Base-by-base conservation (phyloP, 192 early-diverging fungal genomes). In the Coemansia sp. region DNA sequence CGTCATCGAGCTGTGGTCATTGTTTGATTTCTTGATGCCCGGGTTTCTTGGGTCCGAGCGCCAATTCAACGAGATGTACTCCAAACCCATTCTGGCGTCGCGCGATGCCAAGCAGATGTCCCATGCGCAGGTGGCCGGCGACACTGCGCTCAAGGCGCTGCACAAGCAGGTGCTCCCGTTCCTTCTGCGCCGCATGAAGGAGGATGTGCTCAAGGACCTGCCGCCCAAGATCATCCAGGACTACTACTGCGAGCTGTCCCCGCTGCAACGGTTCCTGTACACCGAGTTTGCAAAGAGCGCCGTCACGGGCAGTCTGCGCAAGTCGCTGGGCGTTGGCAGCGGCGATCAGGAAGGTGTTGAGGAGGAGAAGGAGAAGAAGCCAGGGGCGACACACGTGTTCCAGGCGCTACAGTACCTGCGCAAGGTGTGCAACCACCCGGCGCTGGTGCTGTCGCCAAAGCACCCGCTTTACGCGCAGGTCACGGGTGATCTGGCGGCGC, bases 201-300 rank as follows among this genome's bases (percentile, higher is more conserved):
- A 98, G 80, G 95, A 99, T 72, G 98, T 99, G 11, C 76, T 98
- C 62, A 84, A 93, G 65, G 96, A 98, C 71, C 78, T 99, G 66
- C 98, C 98, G 59, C 96, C 98, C 46, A 99, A 99, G 85, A 99
- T 99, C 66, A 98, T 98, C 69, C 96, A 98, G 87, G 96, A 98
- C 77, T 96, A 98, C 77, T 96, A 99, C 78, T 97, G 97, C 71
- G 98, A 98, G 68, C 82, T 98, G 15, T 90, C 89, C 61, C 92
- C 94, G 41, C 54, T 98, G 47, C 98, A 98, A 74, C 90, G 89
- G 69, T 82, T 88, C 67, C 78, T 99, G 32, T 99, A 99, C 75
- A 93, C 98, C 61, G 93, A 96, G 73, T 97, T 98, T 85, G 86
- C 92, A 1, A 87, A 90, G 67, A 90, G 90, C 16, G 47, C 78